These are phyloP conservation scores for Cryptococcus deneoformans DNA, from an alignment of 1,284 basidiomycete genomes.

Conservation along the genomic window DNA sequence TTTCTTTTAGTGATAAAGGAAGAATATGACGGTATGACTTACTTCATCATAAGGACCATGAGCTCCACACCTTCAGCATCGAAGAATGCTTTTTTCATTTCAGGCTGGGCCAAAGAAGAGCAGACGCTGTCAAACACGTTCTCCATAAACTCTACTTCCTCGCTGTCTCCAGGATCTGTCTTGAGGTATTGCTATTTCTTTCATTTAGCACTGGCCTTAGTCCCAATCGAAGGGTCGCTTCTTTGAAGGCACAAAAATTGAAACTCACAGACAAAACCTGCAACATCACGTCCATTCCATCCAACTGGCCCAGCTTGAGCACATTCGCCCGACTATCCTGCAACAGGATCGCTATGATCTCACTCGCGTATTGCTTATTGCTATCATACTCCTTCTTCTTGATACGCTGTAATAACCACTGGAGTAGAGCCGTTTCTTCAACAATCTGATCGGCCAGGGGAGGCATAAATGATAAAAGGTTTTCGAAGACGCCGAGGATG, in stretches of 20 bases:
- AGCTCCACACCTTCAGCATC: conserved; percentile 93
- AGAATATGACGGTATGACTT: conserved; percentile 31
- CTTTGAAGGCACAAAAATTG: background rate
- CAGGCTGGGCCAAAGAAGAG: conserved; percentile 68
- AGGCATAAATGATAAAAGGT: conserved; percentile 81
- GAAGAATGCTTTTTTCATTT: conserved; percentile 77
- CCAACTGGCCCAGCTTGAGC: conserved; percentile 60
- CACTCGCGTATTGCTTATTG: conserved; percentile 82
- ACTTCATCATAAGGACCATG: conserved; percentile 97
- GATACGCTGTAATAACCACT: conserved; percentile 79
- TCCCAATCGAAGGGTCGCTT: too few relatives aligned
- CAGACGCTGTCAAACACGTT: conserved; percentile 90
- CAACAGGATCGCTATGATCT: conserved; percentile 83
- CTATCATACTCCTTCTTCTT: conserved; percentile 69
- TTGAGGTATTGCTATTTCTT: conserved; percentile 72
- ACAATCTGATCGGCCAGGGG: conserved; percentile 67
- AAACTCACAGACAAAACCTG: conserved; percentile 73
- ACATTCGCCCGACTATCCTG: conserved; percentile 69
- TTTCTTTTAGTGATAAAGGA: conserved; percentile 2
- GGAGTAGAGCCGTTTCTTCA: conserved; percentile 67
- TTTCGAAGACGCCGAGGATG: conserved; percentile 90
- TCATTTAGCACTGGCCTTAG: background rate
- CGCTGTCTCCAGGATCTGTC: conserved; percentile 74
- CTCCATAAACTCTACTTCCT: conserved; percentile 97
- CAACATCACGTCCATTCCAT: conserved; percentile 76